Base-by-base conservation (phyloP, 192 early-diverging fungal species). In the Backusella mclennaniae region DNA sequence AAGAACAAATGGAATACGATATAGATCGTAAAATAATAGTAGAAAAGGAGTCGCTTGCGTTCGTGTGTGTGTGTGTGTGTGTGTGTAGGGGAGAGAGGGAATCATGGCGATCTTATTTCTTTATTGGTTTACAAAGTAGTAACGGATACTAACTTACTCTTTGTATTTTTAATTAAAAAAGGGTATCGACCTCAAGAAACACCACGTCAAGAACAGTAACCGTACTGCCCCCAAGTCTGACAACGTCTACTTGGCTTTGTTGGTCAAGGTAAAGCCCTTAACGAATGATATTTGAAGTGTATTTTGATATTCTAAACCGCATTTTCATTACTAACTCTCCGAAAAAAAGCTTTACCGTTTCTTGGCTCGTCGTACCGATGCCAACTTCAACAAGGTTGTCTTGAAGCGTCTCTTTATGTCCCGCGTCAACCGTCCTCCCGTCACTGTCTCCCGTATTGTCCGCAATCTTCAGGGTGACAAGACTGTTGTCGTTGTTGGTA, bases 151-250 rank as follows among this genome's bases (percentile, higher is more conserved):
- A 66, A 46, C 44, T 19, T 46, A 42, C 14, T 5, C 42, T 44
- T 44, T 44, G 12, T 14, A 19, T 17, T 46, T 46, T 46, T 46
- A 19, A 44, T 44, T 63, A 29, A 33, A 63, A 68, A 86, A 96
- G 98, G 97, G 96, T 96, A 96, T 98, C 90, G 97, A 99, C 92
- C 92, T 96, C 82, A 92, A 93, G 87, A 96, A 97, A 87, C 96
- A 99, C 92, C 98, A 99, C 94, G 93, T 93, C 83, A 97, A 95
- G 94, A 98, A 95, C 88, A 91, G 87, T 74, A 89, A 91, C 87
- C 89, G 97, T 83, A 84, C 89, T 78, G 94, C 91, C 77, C 96
- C 97, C 83, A 92, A 93, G 87, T 95, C 93, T 77, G 88, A 96
- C 83, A 93, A 99, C 88, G 94, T 97, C 86, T 99, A 99, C 94